phyloP scores from a whole-genome alignment of 2,329 filamentous ascomycete species.

The Colletotrichum sp. region DNA sequence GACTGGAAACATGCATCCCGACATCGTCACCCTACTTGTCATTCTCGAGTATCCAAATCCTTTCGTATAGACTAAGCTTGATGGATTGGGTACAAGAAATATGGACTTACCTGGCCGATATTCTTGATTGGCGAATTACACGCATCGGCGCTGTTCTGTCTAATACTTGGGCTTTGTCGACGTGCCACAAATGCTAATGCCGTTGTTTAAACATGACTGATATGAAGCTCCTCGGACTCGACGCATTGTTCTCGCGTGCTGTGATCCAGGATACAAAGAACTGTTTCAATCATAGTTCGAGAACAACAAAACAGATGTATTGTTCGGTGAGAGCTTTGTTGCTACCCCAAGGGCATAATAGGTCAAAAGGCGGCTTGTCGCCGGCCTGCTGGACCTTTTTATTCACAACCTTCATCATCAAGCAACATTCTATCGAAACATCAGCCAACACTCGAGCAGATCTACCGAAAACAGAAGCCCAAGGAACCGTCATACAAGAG shows the following conservation, averaged over 20 bases:
- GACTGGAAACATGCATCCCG: neutral
- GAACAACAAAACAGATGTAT: neutral
- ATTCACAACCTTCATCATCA: neutral
- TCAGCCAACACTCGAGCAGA: neutral
- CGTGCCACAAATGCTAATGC: neutral
- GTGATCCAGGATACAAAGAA: neutral
- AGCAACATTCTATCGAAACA: neutral
- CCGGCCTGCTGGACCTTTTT: neutral
- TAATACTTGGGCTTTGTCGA: neutral
- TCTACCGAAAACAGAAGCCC: neutral
- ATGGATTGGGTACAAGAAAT: neutral
- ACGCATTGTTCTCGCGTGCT: neutral
- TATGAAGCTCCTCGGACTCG: neutral
- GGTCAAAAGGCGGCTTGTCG: neutral
- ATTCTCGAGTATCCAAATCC: neutral
- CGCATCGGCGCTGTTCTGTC: neutral
- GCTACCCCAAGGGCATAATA: neutral
- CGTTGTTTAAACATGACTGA: neutral
- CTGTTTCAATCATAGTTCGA: neutral
- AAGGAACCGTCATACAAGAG: neutral
- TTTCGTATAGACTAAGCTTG: neutral
- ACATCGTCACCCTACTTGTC: neutral
- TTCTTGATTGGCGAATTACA: neutral
- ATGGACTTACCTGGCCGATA: neutral
- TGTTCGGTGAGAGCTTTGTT: neutral